A percentile compares a stretch with the other conserved stretches of the same genome.
These are phyloP conservation scores for Lactifluus piperatus DNA, from an alignment of 768 basidiomycete species.

Conservation along the genomic window DNA sequence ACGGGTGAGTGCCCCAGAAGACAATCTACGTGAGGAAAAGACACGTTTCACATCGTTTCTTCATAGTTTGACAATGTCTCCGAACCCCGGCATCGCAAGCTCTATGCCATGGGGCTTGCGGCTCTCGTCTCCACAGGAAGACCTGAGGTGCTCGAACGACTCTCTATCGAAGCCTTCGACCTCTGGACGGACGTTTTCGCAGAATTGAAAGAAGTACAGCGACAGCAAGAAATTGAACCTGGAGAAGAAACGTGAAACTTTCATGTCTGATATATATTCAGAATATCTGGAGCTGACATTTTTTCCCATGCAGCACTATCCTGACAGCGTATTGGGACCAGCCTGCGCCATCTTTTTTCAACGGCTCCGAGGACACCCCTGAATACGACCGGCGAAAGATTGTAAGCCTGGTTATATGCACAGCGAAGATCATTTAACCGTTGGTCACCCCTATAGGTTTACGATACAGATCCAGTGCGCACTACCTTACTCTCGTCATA, in stretches of 20 bases:
- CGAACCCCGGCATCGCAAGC: constrained; percentile 75
- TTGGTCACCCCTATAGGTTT: constrained; percentile 38
- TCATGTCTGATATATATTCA: not conserved
- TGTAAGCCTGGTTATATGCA: constrained; percentile 34
- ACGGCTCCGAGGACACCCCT: constrained; percentile 56
- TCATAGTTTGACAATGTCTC: constrained; percentile 84
- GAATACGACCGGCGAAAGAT: constrained; percentile 70
- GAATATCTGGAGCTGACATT: not conserved
- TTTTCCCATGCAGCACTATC: constrained; percentile 23
- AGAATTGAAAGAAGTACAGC: constrained; percentile 65
- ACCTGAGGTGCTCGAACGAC: constrained; percentile 59
- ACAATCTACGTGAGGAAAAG: not conserved
- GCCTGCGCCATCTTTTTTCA: constrained; percentile 50
- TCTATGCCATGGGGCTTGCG: constrained; percentile 76
- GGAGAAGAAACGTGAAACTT: constrained; percentile 4
- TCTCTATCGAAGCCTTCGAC: constrained; percentile 72
- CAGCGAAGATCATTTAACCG: not conserved
- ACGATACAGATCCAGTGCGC: constrained; percentile 64
- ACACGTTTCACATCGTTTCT: not conserved
- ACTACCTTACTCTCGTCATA: constrained; percentile 52
- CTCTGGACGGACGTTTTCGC: constrained; percentile 86
- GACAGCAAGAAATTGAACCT: constrained; percentile 23
- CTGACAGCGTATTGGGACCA: constrained; percentile 66
- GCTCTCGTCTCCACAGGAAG: constrained; percentile 67
- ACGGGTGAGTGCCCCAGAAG: constrained; percentile 44